Base-by-base conservation (phyloP, 306 rosid genomes). In the Prunus fruticosa region DNA sequence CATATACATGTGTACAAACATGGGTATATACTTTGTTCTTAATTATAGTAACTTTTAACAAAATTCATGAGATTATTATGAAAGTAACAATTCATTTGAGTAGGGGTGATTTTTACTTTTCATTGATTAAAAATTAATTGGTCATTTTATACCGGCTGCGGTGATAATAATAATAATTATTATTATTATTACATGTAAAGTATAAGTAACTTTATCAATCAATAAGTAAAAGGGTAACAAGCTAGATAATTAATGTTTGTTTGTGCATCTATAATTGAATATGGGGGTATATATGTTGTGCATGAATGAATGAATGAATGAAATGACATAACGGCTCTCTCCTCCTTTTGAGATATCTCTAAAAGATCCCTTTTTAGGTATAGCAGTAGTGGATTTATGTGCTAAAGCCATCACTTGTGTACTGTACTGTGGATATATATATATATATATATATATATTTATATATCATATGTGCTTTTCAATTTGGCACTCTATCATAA, bases 341-440 rank as follows among this genome's bases (percentile, higher is more conserved):
- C 85, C 82, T 81, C 83, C 87, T 87, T 87, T 81, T 78, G 76
- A 47, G 74, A 84, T 84, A 81, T 91, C 82, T 20, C 92, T 79
- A 83, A 87, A 91, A 84, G 91, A 73, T 80, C 85, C 83, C 77
- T 85, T 82, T 80, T 74, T 28, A 61, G 71, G 67, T 64, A 30
- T 60, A 45, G 8, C 69, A 58, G 56, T 25, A 25, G 57, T 61
- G 46, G 69, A 25, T 57, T 72, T 38, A 38, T 72, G 64, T 71
- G 64, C 75, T 52, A 54, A 72, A 72, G 66, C 67, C 66, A 57
- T 25, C 28, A 23, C 52, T 56, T 7, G 16, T 34, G 27, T 38
- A 6, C 43, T 38, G 43, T 32, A 5, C 38, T 32, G 38, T 5
- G 1, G 7, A 32, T 30, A 32, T 32, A 5, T 32, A 32, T 32